A percentile compares a stretch with the other conserved stretches of the same genome.
Evolutionary conservation across 768 basidiomycete species (phyloP).

Genomic region (Lactarius sanguifluus): DNA sequence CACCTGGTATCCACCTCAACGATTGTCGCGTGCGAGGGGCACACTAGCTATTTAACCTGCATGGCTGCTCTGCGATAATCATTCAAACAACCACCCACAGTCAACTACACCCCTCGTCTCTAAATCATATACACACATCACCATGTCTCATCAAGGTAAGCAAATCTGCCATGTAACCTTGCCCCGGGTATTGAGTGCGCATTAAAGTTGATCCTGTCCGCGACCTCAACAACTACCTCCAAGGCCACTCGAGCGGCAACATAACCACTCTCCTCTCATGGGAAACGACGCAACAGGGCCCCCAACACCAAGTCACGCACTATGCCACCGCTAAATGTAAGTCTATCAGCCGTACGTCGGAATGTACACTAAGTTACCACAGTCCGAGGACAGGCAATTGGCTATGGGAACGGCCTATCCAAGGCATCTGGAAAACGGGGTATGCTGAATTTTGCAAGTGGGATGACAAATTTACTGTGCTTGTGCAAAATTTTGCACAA

Average conservation of each 20-base stretch:
- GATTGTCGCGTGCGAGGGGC: background rate
- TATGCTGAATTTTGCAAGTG: too few species aligned
- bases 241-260: conserved; percentile 12
- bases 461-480: too few species aligned
- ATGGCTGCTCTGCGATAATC: background rate
- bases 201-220: conserved; percentile 5
- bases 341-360: background rate
- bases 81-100: background rate
- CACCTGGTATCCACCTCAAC: background rate
- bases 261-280: background rate
- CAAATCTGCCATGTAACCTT: background rate
- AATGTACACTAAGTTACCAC: background rate
- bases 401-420: background rate
- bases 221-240: conserved; percentile 17
- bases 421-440: too few species aligned
- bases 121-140: background rate
- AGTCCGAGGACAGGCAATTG: background rate
- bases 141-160: conserved; percentile 10
- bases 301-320: conserved; percentile 2
- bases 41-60: conserved; percentile 11
- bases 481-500: too few species aligned
- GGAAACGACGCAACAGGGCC: background rate
- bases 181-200: background rate
- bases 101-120: background rate
- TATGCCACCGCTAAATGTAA: conserved; percentile 10